Percentiles rank a stretch among this genome's conserved stretches.
Evolutionary conservation across 768 basidiomycete genomes (phyloP).

Genomic region (Clitopilus passeckerianus): DNA sequence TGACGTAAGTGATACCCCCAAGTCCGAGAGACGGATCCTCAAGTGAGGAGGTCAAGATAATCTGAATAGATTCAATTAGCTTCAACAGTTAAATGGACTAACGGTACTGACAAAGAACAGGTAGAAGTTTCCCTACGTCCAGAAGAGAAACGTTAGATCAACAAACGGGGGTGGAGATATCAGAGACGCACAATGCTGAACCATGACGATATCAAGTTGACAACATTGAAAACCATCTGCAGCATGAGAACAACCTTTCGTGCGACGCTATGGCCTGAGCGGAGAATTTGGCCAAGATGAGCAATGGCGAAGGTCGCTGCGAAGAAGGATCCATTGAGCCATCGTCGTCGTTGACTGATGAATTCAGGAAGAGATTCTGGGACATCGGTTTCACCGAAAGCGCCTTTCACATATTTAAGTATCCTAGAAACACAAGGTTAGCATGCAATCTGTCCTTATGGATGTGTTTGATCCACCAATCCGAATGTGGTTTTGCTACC

Average conservation of each 20-base stretch:
- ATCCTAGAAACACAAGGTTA: slow-evolving; percentile 52
- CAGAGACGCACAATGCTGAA: slow-evolving; percentile 64
- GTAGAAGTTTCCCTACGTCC: slow-evolving; percentile 83
- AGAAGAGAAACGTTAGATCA: not conserved
- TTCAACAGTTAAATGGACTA: not conserved
- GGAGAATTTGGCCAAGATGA: slow-evolving; percentile 75
- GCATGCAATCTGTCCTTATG: slow-evolving; percentile 8
- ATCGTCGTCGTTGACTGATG: slow-evolving; percentile 86
- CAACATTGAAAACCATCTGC: slow-evolving; percentile 83
- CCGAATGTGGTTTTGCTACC: slow-evolving; percentile 71
- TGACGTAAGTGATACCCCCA: slow-evolving; percentile 63
- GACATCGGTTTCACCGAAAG: slow-evolving; percentile 91
- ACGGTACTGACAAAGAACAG: slow-evolving; percentile 75
- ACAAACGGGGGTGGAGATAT: not conserved
- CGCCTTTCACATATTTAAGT: slow-evolving; percentile 94
- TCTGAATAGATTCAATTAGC: slow-evolving; percentile 31
- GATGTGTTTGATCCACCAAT: slow-evolving; percentile 47
- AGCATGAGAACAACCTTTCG: slow-evolving; percentile 72
- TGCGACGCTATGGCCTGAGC: slow-evolving; percentile 73
- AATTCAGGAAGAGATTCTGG: slow-evolving; percentile 92
- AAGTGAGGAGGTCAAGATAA: slow-evolving; percentile 84
- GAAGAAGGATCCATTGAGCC: slow-evolving; percentile 92
- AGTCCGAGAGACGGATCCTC: slow-evolving; percentile 70
- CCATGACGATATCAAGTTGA: slow-evolving; percentile 91
- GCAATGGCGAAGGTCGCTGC: slow-evolving; percentile 92